phyloP scores from a whole-genome alignment of 116 monocot species.

The Dioscorea cayenensis region DNA sequence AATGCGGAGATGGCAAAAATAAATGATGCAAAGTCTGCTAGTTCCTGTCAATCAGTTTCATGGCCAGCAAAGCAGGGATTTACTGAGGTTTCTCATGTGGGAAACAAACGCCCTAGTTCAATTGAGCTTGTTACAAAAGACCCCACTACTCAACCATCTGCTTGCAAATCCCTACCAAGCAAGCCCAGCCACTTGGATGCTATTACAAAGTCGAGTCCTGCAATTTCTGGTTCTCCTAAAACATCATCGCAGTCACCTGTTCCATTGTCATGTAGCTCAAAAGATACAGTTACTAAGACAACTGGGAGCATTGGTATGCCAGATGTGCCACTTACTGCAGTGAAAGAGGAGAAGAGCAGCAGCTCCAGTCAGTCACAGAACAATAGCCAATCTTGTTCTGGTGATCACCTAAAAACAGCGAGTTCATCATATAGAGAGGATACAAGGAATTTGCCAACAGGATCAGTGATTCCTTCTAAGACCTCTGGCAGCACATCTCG shows the following conservation, averaged over 20 bases:
- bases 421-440: constrained; percentile 58
- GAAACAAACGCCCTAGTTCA: constrained; percentile 24
- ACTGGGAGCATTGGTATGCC: constrained; percentile 17
- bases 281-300: constrained; percentile 21
- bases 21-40: constrained; percentile 43
- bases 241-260: constrained; percentile 10
- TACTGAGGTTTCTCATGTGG: constrained; percentile 38
- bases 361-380: constrained; percentile 70
- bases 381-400: constrained; percentile 65
- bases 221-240: constrained; percentile 16
- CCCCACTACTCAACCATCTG: constrained; percentile 21
- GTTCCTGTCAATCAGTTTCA: constrained; percentile 26
- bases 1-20: constrained; percentile 67
- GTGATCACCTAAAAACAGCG: constrained; percentile 41
- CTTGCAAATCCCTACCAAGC: constrained; percentile 21
- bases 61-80: constrained; percentile 43
- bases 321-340: constrained; percentile 26
- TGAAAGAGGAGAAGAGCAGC: constrained; percentile 62
- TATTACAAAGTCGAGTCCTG: constrained; percentile 8
- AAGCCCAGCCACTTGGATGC: constrained; percentile 19
- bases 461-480: constrained; percentile 34
- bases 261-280: constrained; percentile 12
- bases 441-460: constrained; percentile 54
- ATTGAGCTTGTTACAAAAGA: constrained; percentile 20
- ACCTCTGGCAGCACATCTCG: constrained; percentile 40